Base-by-base conservation (phyloP, 2,329 filamentous ascomycete species). In the Ophiostoma australiae region DNA sequence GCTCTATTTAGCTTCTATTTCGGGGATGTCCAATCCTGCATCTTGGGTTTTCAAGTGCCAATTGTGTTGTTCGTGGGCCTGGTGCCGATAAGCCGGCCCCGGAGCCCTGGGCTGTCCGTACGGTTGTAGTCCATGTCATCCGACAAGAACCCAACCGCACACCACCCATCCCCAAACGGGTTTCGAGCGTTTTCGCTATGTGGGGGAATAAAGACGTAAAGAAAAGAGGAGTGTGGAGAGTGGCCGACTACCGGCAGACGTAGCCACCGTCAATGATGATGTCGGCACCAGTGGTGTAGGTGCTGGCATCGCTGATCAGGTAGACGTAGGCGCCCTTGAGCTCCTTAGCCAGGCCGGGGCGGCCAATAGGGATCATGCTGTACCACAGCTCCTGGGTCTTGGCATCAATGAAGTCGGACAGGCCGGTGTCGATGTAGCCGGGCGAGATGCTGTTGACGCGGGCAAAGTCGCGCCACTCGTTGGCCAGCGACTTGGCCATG, bases 321-420 rank as follows among this genome's bases (percentile, higher is more conserved):
- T 93, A 95, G 67, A 96, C 80, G 78, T 91, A 97, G 23, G 90
- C 90, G 27, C 91, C 93, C 82, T 94, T 94, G 75, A 96, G 84
- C 82, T 97, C 92, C 72, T 87, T 86, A 2, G 87, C 82, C 74
- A 89, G 84, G 11, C 90, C 92, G 77, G 93, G 90, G 74, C 92
- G 86, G 90, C 88, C 91, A 88, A 95, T 91, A 11, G 91, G 91
- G 58, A 90, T 94, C 85, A 91, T 94, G 76, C 89, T 87, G 78
- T 87, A 88, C 90, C 91, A 94, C 72, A 91, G 83, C 65, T 86
- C 83, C 84, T 92, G 91, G 3, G 86, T 89, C 75, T 91, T 90
- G 10, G 82, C 76, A 0, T 87, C 82, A 11, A 88, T 84, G 77
- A 91, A 92, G 75, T 84, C 81, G 15, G 87, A 87, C 75, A 94